A percentile compares a stretch with the other conserved stretches of the same genome.
Conservation (phyloP, 257 asterid genomes). For the Primulina tabacum region DNA sequence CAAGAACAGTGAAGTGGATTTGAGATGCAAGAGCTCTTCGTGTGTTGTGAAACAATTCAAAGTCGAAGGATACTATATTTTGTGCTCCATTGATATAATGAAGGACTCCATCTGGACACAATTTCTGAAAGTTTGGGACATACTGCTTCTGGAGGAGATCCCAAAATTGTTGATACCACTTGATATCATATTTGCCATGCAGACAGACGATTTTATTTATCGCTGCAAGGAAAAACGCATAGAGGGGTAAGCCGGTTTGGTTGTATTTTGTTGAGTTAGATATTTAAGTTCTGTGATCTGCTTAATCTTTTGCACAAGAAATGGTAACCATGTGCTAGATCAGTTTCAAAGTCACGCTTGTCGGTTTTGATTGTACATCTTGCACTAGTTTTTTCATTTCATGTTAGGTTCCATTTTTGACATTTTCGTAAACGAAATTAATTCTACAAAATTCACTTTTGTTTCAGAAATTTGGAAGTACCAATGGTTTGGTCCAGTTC, state of each 20-base stretch:
- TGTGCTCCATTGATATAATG: constrained; percentile 53
- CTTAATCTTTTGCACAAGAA: not conserved
- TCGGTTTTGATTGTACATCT: not conserved
- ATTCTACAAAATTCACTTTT: constrained; percentile 3
- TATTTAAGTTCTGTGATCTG: not conserved
- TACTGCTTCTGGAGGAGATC: constrained; percentile 44
- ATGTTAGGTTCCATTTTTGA: not conserved
- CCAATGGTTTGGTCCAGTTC: constrained; percentile 53
- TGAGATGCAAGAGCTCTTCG: constrained; percentile 40
- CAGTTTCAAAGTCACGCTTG: not conserved
- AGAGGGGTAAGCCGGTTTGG: constrained; percentile 43
- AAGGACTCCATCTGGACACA: constrained; percentile 43
- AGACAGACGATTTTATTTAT: constrained; percentile 44
- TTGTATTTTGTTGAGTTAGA: not conserved
- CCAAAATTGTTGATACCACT: constrained; percentile 45
- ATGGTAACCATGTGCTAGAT: not conserved
- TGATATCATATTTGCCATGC: constrained; percentile 46
- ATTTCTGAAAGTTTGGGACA: constrained; percentile 64
- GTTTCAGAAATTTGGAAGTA: constrained; percentile 47
- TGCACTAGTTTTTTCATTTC: too few relatives aligned
- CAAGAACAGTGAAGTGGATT: constrained; percentile 44
- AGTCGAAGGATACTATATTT: constrained; percentile 39
- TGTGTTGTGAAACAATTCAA: constrained; percentile 47
- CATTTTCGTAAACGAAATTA: not conserved
- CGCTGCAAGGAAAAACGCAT: constrained; percentile 42